phyloP scores from a whole-genome alignment of 345 rosid genomes.

The Linum usitatissimum region DNA sequence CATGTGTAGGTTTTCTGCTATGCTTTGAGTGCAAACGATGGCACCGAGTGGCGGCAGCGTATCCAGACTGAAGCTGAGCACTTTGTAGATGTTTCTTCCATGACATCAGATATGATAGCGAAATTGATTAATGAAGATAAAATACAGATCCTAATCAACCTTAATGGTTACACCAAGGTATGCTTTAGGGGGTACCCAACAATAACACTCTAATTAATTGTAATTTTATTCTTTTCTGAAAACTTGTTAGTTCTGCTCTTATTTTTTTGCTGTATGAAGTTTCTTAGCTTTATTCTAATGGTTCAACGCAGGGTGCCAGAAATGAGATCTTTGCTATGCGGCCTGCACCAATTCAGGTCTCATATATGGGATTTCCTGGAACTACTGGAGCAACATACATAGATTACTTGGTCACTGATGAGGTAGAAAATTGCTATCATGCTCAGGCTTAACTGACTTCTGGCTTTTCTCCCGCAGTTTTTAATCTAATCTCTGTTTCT shows the following conservation, averaged over 20 bases:
- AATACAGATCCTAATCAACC: conserved; percentile 80
- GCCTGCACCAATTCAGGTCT: conserved; percentile 95
- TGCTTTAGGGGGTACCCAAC: neutral
- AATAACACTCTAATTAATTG: neutral
- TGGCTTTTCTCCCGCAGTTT: neutral
- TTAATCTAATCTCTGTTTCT: conserved; percentile 9
- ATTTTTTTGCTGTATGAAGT: neutral
- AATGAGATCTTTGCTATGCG: conserved; percentile 97
- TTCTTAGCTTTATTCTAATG: neutral
- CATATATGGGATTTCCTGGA: conserved; percentile 99
- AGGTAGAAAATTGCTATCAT: conserved; percentile 32
- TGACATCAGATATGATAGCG: conserved; percentile 83
- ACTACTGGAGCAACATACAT: conserved; percentile 95
- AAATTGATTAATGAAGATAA: conserved; percentile 73
- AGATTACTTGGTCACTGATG: conserved; percentile 93
- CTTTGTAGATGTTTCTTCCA: conserved; percentile 78
- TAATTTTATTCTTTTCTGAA: neutral
- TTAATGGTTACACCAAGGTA: conserved; percentile 97
- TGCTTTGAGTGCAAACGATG: conserved; percentile 88
- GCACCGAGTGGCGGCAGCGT: conserved; percentile 94
- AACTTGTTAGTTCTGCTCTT: neutral
- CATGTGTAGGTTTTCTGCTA: conserved; percentile 76
- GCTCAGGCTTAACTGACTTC: neutral
- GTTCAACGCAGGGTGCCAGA: conserved; percentile 69
- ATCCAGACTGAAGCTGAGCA: conserved; percentile 87